These are phyloP conservation scores for Zymoseptoria tritici DNA, from an alignment of 2,329 filamentous ascomycete genomes.

Conservation along the genomic window DNA sequence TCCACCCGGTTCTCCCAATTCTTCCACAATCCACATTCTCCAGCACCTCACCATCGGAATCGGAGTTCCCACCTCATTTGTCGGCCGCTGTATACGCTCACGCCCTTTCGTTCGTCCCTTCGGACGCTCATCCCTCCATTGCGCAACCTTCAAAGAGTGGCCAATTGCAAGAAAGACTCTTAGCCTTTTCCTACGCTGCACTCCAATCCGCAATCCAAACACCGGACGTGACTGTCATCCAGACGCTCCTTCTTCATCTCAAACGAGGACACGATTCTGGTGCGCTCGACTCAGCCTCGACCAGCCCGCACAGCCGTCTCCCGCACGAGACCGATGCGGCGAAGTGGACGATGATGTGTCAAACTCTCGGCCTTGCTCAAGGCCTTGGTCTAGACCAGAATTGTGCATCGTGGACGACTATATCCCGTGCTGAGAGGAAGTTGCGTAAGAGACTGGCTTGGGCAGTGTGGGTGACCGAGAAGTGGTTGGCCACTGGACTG, in stretches of 20 bases:
- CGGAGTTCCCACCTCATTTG: constrained; percentile 24
- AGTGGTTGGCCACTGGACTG: constrained; percentile 45
- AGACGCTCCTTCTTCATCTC: constrained; percentile 28
- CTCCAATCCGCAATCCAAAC: constrained; percentile 26
- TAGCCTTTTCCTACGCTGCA: constrained; percentile 27
- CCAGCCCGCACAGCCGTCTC: constrained; percentile 19
- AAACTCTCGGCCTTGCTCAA: constrained; percentile 48
- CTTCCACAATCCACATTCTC: constrained; percentile 10
- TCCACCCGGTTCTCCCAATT: constrained; percentile 41
- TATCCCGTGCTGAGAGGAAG: constrained; percentile 57
- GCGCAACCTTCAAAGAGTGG: constrained; percentile 5
- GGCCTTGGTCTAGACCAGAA: constrained; percentile 55
- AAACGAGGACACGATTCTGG: constrained; percentile 24
- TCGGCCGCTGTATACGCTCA: constrained; percentile 39
- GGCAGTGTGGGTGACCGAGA: constrained; percentile 60
- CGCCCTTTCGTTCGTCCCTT: constrained; percentile 38
- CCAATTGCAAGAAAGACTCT: constrained; percentile 20
- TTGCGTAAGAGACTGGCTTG: constrained; percentile 55
- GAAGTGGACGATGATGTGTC: constrained; percentile 29
- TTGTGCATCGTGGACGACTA: constrained; percentile 52
- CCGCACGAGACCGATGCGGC: constrained; percentile 28
- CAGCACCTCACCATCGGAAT: neutral
- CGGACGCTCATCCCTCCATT: constrained; percentile 35
- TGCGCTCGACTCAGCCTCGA: neutral
- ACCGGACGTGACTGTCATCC: constrained; percentile 25